Conservation (phyloP, 2,329 filamentous ascomycete genomes). For the Botryotinia globosa region DNA sequence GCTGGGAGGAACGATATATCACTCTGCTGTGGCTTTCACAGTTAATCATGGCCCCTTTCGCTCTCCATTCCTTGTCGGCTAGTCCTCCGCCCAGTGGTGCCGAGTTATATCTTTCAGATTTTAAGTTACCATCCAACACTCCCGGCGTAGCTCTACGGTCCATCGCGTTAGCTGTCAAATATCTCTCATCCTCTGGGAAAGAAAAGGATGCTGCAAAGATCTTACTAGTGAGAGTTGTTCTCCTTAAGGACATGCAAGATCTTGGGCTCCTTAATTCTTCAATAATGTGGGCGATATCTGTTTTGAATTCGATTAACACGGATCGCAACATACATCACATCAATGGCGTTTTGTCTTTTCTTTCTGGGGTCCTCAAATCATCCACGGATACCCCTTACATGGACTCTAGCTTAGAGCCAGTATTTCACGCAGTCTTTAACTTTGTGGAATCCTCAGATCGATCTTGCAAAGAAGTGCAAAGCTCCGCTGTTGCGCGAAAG, state of each 20-base stretch:
- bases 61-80: slow-evolving; percentile 79
- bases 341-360: slow-evolving; percentile 75
- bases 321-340: slow-evolving; percentile 65
- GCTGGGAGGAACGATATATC: slow-evolving; percentile 88
- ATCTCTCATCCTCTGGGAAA: slow-evolving; percentile 74
- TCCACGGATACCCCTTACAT: slow-evolving; percentile 74
- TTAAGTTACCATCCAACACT: slow-evolving; percentile 57
- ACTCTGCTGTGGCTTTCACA: slow-evolving; percentile 85
- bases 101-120: slow-evolving; percentile 42
- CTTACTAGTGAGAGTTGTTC: slow-evolving; percentile 76
- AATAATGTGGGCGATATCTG: slow-evolving; percentile 66
- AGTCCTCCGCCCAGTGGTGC: slow-evolving; percentile 49
- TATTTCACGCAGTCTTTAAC: slow-evolving; percentile 63
- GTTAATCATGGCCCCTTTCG: slow-evolving; percentile 82
- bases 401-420: slow-evolving; percentile 59
- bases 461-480: slow-evolving; percentile 54
- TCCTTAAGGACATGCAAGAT: slow-evolving; percentile 83
- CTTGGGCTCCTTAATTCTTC: slow-evolving; percentile 67
- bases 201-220: slow-evolving; percentile 85
- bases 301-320: slow-evolving; percentile 49
- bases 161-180: slow-evolving; percentile 66
- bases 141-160: slow-evolving; percentile 70
- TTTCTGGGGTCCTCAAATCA: slow-evolving; percentile 68
- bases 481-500: slow-evolving; percentile 78
- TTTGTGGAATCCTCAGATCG: slow-evolving; percentile 53